Conservation (phyloP, 2,329 filamentous ascomycete species). For the Septoria linicola region DNA sequence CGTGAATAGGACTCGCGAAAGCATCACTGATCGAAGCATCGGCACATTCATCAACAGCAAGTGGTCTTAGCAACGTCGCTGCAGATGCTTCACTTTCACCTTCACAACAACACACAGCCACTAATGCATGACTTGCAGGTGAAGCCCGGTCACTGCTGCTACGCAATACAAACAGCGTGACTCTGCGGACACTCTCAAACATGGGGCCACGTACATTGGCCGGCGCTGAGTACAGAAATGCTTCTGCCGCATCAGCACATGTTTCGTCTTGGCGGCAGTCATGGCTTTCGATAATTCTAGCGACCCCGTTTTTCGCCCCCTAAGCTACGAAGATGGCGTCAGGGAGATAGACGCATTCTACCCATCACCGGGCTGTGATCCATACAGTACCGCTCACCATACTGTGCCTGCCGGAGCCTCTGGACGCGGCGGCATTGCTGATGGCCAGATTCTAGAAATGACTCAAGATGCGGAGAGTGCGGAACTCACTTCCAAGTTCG, state of each 20-base stretch:
- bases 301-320: not conserved
- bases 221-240: too few species aligned
- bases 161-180: not conserved
- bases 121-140: not conserved
- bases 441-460: conserved; percentile 1
- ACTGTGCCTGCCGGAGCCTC: not conserved
- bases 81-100: too few species aligned
- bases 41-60: too few species aligned
- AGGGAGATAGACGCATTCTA: conserved; percentile 23
- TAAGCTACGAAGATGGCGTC: conserved; percentile 18
- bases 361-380: not conserved
- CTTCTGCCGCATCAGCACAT: too few species aligned
- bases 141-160: not conserved
- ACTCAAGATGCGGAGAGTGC: conserved; percentile 8
- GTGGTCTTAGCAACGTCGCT: too few species aligned
- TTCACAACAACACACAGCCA: not conserved
- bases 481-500: not conserved
- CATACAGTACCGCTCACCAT: not conserved
- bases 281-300: not conserved
- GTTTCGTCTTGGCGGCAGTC: not conserved
- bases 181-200: not conserved
- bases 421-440: not conserved
- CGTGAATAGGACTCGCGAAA: too few species aligned
- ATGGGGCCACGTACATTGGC: not conserved
- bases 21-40: too few species aligned